Conservation (phyloP, 2,329 filamentous ascomycete species). For the Truncatella angustata region DNA sequence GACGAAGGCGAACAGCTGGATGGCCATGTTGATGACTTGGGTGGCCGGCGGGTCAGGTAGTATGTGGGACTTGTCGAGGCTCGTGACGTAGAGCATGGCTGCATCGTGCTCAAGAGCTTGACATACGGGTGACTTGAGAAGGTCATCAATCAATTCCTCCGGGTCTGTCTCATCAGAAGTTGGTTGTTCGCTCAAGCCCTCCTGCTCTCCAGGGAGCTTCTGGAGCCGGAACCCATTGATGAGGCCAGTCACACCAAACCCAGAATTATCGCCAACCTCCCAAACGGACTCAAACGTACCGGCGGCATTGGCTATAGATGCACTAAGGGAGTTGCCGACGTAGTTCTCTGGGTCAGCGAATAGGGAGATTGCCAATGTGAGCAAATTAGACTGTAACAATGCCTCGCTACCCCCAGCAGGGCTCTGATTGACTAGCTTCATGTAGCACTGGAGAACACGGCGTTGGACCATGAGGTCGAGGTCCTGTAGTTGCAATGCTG, state of each 20-base stretch:
- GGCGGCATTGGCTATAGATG: conserved; percentile 86
- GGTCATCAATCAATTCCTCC: conserved; percentile 62
- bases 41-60: conserved; percentile 81
- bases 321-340: conserved; percentile 78
- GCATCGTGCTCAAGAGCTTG: conserved; percentile 88
- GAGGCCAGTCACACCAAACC: conserved; percentile 88
- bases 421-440: conserved; percentile 84
- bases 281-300: conserved; percentile 91
- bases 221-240: conserved; percentile 74
- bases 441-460: conserved; percentile 91
- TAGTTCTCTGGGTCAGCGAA: conserved; percentile 94
- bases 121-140: conserved; percentile 70
- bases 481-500: conserved; percentile 84
- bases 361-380: conserved; percentile 84
- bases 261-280: conserved; percentile 92
- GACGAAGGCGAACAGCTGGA: conserved; percentile 87
- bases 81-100: conserved; percentile 69
- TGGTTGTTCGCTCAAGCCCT: conserved; percentile 42
- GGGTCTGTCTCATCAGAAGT: conserved; percentile 54
- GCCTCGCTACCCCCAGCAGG: conserved; percentile 82
- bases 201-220: conserved; percentile 68
- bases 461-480: conserved; percentile 91
- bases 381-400: conserved; percentile 83
- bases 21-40: conserved; percentile 91
- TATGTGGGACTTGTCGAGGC: conserved; percentile 41